Conservation (phyloP, 768 basidiomycete genomes). For the Mrakia blollopis region DNA sequence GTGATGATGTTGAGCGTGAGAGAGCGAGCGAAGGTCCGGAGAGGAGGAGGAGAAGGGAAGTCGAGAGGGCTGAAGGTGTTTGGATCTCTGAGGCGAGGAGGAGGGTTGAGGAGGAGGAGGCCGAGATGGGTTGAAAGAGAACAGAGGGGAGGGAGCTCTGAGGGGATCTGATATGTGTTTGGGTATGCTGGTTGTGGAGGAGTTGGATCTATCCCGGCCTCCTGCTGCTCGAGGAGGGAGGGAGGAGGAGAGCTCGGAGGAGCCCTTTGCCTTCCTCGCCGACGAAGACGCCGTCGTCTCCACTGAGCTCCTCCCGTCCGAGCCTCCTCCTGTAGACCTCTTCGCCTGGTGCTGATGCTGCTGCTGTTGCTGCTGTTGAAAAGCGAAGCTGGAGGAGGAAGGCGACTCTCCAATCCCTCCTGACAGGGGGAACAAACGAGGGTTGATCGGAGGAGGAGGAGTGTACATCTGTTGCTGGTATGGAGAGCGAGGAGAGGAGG, state of each 20-base stretch:
- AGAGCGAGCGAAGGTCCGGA: conserved; percentile 3
- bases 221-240: background rate
- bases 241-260: background rate
- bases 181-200: background rate
- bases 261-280: background rate
- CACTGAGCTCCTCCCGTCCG: background rate
- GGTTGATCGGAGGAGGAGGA: background rate
- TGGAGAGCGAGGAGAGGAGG: background rate
- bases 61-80: background rate
- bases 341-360: background rate
- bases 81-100: background rate
- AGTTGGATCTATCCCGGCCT: background rate
- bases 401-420: conserved; percentile 10
- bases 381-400: background rate
- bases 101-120: conserved; percentile 1
- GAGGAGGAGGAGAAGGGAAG: background rate
- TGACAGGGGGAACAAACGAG: background rate
- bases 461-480: background rate
- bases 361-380: background rate
- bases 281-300: background rate
- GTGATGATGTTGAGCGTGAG: background rate
- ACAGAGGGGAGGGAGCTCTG: background rate
- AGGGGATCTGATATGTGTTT: conserved; percentile 2
- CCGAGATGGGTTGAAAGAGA: background rate
- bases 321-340: background rate